Evolutionary conservation across 345 rosid species (phyloP).

Genomic region (Pseudoturritis turrita): DNA sequence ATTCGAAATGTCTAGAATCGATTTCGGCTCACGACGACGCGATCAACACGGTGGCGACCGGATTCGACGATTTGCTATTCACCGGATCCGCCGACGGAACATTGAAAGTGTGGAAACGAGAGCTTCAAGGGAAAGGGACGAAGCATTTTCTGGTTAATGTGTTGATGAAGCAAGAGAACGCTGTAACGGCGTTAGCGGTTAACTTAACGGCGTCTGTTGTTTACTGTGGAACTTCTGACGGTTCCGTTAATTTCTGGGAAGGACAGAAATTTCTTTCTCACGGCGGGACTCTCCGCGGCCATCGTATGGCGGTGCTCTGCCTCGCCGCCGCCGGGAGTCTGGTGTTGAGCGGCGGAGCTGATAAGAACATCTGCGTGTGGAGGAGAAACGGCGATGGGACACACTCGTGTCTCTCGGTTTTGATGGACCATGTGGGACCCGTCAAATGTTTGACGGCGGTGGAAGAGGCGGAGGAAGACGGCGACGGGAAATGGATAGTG

Average conservation of each 20-base stretch:
- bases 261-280: slow-evolving; percentile 47
- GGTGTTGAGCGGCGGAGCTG: slow-evolving; percentile 89
- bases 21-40: slow-evolving; percentile 64
- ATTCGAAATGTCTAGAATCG: slow-evolving; percentile 56
- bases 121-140: slow-evolving; percentile 49
- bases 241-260: slow-evolving; percentile 69
- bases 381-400: slow-evolving; percentile 40
- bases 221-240: slow-evolving; percentile 73
- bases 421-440: slow-evolving; percentile 79
- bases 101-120: slow-evolving; percentile 60
- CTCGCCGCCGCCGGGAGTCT: slow-evolving; percentile 52
- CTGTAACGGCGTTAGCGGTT: slow-evolving; percentile 75
- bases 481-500: slow-evolving; percentile 46
- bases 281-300: slow-evolving; percentile 68
- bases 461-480: slow-evolving; percentile 43
- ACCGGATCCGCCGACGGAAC: slow-evolving; percentile 76
- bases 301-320: slow-evolving; percentile 66
- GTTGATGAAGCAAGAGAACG: slow-evolving; percentile 61
- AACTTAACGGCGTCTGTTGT: slow-evolving; percentile 40
- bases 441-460: slow-evolving; percentile 79
- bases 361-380: slow-evolving; percentile 80
- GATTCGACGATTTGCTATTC: slow-evolving; percentile 46
- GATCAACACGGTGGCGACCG: slow-evolving; percentile 47
- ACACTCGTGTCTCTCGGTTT: slow-evolving; percentile 57
- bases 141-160: slow-evolving; percentile 54